Conservation (phyloP, 148 eudicot genomes). For the Vaccinium darrowii region DNA sequence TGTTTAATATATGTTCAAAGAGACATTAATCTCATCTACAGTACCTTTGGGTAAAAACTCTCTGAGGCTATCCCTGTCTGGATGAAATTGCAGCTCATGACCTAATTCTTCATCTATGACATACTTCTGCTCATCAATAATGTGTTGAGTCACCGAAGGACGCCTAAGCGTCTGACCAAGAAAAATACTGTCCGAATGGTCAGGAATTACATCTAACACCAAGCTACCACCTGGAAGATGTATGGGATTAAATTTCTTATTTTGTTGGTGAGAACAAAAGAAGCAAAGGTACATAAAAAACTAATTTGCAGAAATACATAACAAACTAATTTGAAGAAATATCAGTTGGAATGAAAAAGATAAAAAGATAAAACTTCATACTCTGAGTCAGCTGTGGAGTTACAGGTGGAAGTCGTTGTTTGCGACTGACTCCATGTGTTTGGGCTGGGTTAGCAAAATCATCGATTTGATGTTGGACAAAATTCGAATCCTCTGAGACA, state of each 20-base stretch:
- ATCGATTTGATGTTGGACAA: conserved; percentile 32
- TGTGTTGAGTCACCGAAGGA: conserved; percentile 33
- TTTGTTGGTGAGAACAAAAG: not conserved
- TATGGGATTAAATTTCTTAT: conserved; percentile 11
- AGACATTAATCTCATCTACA: conserved; percentile 42
- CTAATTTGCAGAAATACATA: not conserved
- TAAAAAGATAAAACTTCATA: conserved; percentile 25
- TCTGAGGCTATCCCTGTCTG: conserved; percentile 33
- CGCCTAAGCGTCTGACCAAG: conserved; percentile 79
- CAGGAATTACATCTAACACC: conserved; percentile 52
- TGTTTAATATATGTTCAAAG: conserved; percentile 7
- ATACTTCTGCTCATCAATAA: conserved; percentile 42
- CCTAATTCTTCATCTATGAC: conserved; percentile 39
- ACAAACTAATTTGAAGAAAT: not conserved
- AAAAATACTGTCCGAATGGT: conserved; percentile 50
- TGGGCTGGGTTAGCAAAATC: conserved; percentile 43
- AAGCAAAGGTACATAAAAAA: not conserved
- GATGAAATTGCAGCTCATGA: conserved; percentile 32
- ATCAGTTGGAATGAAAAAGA: not conserved
- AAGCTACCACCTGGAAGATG: conserved; percentile 54
- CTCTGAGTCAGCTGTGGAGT: conserved; percentile 59
- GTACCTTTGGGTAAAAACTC: conserved; percentile 31
- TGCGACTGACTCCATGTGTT: conserved; percentile 42
- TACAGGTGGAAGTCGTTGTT: conserved; percentile 41
- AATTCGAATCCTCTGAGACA: conserved; percentile 51